Conservation (phyloP, 139 green algal species). For the Closterium sp. region DNA sequence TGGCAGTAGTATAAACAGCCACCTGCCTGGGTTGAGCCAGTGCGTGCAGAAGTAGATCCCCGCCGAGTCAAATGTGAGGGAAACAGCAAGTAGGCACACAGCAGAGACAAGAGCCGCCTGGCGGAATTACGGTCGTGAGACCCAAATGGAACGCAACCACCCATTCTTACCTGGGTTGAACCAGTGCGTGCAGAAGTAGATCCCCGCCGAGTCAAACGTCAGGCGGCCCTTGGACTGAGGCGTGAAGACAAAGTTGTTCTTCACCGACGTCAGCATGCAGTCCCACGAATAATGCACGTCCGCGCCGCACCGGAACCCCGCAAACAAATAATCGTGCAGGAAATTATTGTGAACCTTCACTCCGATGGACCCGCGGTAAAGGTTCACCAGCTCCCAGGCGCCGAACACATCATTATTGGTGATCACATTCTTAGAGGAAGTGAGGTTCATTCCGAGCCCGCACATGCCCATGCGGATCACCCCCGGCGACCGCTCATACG, state of each 20-base stretch:
- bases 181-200: slow-evolving; percentile 18
- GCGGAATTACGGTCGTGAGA: no score
- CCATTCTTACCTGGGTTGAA: slow-evolving; percentile 25
- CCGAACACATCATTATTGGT: background rate
- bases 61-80: no score
- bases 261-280: background rate
- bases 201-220: background rate
- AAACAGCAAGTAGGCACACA: no score
- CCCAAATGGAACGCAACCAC: no score
- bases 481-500: background rate
- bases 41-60: no score
- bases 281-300: background rate
- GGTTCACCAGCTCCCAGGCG: background rate
- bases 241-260: slow-evolving; percentile 5
- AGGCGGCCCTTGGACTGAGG: background rate
- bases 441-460: background rate
- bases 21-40: no score
- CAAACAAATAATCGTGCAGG: slow-evolving; percentile 4
- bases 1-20: no score
- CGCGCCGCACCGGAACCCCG: slow-evolving; percentile 1
- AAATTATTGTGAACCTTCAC: slow-evolving; percentile 26
- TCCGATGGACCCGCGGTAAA: slow-evolving; percentile 12
- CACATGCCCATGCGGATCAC: background rate
- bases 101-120: no score
- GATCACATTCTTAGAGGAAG: background rate